Evolutionary conservation across 2,329 filamentous ascomycete genomes (phyloP), one percentile per base, ranked within the genome.

Genomic region (Diaporthe sp.): DNA sequence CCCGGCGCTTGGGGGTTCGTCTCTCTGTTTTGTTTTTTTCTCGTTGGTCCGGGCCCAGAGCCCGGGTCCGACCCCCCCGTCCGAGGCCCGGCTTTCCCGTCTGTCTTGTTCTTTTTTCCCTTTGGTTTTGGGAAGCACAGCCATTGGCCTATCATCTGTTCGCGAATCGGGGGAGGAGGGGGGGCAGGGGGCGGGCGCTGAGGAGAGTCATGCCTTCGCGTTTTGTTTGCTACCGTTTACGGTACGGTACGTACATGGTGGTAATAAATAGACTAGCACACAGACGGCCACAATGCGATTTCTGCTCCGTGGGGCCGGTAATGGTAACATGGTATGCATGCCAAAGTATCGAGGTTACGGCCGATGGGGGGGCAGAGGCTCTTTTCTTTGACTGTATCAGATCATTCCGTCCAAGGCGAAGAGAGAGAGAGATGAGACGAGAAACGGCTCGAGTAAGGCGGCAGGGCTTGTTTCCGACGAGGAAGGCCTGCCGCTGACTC

Each of bases 91-190:
- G 12, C 12, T 5, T 28, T 17, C 8, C 12, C 13, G 19, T 10
- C 4, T 28, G 12, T 12, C n/a, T 15, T 55, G n/a, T 10, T 7
- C 49, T 55, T 19, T 31, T 31, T 55, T 31, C 28, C 28, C 34
- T 42, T 46, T 15, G n/a, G n/a, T 3, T 62, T 7, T 46, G 15
- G 39, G 60, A 9, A 25, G 22, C 37, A 44, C 15, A 9, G 61
- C 61, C 61, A 65, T 65, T 65, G 61, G 42, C 60, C 39, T 62
- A 62, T 62, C 60, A 44, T 28, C 2, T 58, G 37, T 44, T 31
- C 25, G 34, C 57, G 37, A 39, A 39, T 39, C 37, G 37, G 37
- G 37, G 10, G 31, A 6, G 31, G 34, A 4, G 34, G 31, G 34
- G 34, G 34, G 34, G 12, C 37, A 39, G 37, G 37, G 37, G 37